Evolutionary conservation across 495 filamentous ascomycete genomes (phyloP), one percentile per base, ranked within the genome.

Genomic region (Trichoderma erinaceum): DNA sequence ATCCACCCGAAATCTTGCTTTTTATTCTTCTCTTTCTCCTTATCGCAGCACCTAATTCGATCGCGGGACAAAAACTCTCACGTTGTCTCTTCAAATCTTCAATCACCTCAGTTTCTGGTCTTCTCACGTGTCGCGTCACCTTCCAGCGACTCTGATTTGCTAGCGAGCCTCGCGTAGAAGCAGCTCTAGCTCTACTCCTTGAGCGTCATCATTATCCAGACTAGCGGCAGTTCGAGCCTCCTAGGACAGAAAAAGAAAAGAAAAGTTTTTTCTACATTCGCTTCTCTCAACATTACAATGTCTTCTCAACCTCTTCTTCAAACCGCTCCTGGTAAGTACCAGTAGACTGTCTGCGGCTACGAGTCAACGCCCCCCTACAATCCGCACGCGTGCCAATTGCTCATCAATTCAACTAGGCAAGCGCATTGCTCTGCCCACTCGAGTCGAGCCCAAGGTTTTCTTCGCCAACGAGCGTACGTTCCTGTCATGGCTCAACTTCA

Each of bases 381-480:
- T 11, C 23, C 4, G 15, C 29, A 41, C 50, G n/a, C 50, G 66
- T 25, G 65, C 63, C 27, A 27, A 27, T 68, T 67, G 41, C 66
- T 74, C 67, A 71, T 67, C 61, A n/a, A 43, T 41, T 23, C 13
- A 69, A 50, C 41, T 74, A 92, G 93, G 93, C 84, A 99, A 99
- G 78, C 92, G 95, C 71, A 99, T 99, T 77, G 93, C 96, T 70
- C 92, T 99, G 70, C 95, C 95, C 66, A 97, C 93, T 52, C 93
- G 95, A 70, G 93, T 99, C 78, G 95, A 99, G 77, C 95, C 95
- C 48, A 99, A 99, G 79, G 95, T 99, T 81, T 99, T 98, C 88
- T 99, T 99, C 84, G 95, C 95, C 78, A 98, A 98, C 83, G 95
- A 99, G 83, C 93, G 95, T 66, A 99, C 95, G 50, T 99, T 98